A percentile compares a stretch with the other conserved stretches of the same genome.
Conservation (phyloP, 179 eudicot genomes). For the Patellifolia procumbens region DNA sequence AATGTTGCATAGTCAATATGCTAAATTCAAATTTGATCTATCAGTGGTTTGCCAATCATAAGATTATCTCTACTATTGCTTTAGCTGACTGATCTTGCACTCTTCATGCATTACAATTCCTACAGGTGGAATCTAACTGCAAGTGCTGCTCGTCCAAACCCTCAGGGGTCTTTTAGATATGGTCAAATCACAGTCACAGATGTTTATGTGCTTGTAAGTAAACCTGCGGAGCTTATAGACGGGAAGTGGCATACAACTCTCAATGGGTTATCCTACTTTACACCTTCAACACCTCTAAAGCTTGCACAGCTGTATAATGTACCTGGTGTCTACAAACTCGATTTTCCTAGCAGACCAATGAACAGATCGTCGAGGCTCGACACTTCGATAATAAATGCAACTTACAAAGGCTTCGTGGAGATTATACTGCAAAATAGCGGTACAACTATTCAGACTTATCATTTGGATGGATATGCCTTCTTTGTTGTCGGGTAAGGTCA, state of each 20-base stretch:
- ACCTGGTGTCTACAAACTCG: slow-evolving; percentile 85
- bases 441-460: slow-evolving; percentile 74
- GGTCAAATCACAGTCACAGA: slow-evolving; percentile 92
- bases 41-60: neutral
- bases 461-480: slow-evolving; percentile 91
- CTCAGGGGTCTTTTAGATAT: slow-evolving; percentile 95
- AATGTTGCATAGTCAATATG: neutral
- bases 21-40: neutral
- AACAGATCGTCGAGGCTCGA: slow-evolving; percentile 77
- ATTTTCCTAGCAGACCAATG: slow-evolving; percentile 87
- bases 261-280: slow-evolving; percentile 77
- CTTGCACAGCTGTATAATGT: slow-evolving; percentile 85
- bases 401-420: slow-evolving; percentile 87
- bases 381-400: slow-evolving; percentile 80
- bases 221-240: slow-evolving; percentile 70
- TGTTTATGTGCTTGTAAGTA: slow-evolving; percentile 71
- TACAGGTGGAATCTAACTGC: slow-evolving; percentile 91
- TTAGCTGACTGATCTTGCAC: slow-evolving; percentile 29
- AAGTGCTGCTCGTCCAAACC: slow-evolving; percentile 98
- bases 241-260: slow-evolving; percentile 84
- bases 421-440: slow-evolving; percentile 86
- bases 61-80: neutral
- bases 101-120: slow-evolving; percentile 20
- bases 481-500: slow-evolving; percentile 90
- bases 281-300: slow-evolving; percentile 84